These are phyloP conservation scores for Cyanodermella asteris DNA, from an alignment of 2,329 filamentous ascomycete species.

Conservation along the genomic window DNA sequence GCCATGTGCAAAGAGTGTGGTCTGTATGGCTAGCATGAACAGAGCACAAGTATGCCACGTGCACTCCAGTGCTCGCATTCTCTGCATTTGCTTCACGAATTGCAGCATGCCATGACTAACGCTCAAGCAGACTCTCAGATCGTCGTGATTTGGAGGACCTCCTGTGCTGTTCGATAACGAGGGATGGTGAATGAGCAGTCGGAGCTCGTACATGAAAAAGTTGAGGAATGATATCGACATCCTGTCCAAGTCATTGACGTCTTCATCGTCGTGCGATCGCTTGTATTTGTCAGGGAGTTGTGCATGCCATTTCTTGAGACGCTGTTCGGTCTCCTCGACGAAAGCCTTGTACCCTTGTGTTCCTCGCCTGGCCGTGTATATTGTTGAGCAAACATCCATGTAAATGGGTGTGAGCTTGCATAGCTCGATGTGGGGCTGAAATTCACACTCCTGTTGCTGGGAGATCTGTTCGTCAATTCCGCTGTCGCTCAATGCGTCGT, in stretches of 20 bases:
- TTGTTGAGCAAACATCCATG: slow-evolving; percentile 51
- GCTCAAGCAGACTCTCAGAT: slow-evolving; percentile 13
- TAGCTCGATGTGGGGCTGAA: slow-evolving; percentile 41
- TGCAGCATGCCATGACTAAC: slow-evolving; percentile 11
- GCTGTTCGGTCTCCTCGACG: slow-evolving; percentile 42
- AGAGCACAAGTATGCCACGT: slow-evolving; percentile 28
- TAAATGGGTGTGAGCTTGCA: slow-evolving; percentile 45
- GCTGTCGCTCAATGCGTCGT: slow-evolving; percentile 45
- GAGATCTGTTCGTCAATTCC: slow-evolving; percentile 38
- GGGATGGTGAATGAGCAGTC: slow-evolving; percentile 30
- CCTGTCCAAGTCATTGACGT: slow-evolving; percentile 23
- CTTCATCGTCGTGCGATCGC: slow-evolving; percentile 21
- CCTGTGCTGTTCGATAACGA: slow-evolving; percentile 20
- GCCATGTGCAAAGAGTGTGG: slow-evolving; percentile 25
- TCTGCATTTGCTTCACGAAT: slow-evolving; percentile 17
- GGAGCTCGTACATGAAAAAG: no score
- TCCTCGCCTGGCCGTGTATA: slow-evolving; percentile 49
- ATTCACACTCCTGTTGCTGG: slow-evolving; percentile 38
- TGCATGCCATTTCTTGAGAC: slow-evolving; percentile 40
- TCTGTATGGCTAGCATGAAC: slow-evolving; percentile 29
- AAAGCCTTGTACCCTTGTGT: slow-evolving; percentile 40
- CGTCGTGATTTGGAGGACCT: slow-evolving; percentile 12
- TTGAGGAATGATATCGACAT: slow-evolving; percentile 27
- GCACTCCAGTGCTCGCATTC: slow-evolving; percentile 25
- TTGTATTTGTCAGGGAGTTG: slow-evolving; percentile 40